phyloP scores from a whole-genome alignment of 768 basidiomycete genomes.

The Ramaria sp. region DNA sequence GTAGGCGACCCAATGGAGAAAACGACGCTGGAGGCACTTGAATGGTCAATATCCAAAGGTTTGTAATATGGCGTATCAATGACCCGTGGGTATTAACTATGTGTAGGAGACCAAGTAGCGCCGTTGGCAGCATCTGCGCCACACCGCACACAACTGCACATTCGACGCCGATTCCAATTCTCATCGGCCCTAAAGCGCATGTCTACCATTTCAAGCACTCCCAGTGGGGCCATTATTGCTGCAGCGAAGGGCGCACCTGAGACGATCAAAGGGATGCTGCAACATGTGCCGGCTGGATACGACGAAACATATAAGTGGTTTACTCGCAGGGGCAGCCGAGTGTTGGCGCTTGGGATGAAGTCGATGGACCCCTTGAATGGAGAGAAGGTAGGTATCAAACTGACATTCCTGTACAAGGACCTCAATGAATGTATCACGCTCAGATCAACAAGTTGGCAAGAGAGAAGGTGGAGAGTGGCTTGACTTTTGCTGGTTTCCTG shows the following conservation, averaged over 20 bases:
- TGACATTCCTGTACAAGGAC: not conserved
- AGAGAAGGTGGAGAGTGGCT: constrained; percentile 63
- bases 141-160: constrained; percentile 50
- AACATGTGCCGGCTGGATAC: constrained; percentile 60
- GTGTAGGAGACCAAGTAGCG: constrained; percentile 51
- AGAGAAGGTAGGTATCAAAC: constrained; percentile 49
- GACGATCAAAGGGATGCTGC: constrained; percentile 85
- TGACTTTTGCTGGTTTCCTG: constrained; percentile 90
- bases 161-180: constrained; percentile 94
- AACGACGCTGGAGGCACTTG: constrained; percentile 82
- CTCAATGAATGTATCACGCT: not conserved
- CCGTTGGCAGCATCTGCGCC: constrained; percentile 38
- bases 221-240: constrained; percentile 49
- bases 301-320: constrained; percentile 95
- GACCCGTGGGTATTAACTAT: not conserved
- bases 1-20: constrained; percentile 99
- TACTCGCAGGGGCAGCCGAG: constrained; percentile 86
- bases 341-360: constrained; percentile 84
- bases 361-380: constrained; percentile 58
- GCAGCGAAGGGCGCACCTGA: constrained; percentile 97
- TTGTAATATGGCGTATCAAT: constrained; percentile 7
- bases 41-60: constrained; percentile 77
- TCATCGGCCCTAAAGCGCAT: constrained; percentile 96
- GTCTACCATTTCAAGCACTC: constrained; percentile 73
- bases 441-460: constrained; percentile 87